Evolutionary conservation across 768 basidiomycete genomes (phyloP), one percentile per base, ranked within the genome.

Genomic region (Tylopilus subfusipes): DNA sequence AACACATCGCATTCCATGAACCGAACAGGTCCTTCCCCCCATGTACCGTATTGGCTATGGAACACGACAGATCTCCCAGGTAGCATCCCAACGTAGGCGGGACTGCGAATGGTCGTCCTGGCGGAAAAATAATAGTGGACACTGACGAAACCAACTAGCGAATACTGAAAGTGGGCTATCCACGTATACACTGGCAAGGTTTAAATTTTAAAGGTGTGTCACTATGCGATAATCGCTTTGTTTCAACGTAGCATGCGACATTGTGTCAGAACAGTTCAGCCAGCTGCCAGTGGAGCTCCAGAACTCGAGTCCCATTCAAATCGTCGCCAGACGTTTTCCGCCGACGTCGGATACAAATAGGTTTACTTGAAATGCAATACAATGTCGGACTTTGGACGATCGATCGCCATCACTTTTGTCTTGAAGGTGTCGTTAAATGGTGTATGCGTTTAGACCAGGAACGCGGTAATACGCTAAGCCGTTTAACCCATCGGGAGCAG

Each of bases 251-350:
- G n/a, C n/a, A 3, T 19, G 38, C 29, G 54, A 55, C 56, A 44
- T n/a, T n/a, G 34, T 36, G 36, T 19, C 16, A 57, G 52, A 56
- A 50, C 25, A 50, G 27, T 56, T 50, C 56, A 56, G 48, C 55
- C 55, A 42, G n/a, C 24, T 25, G 24, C 24, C 24, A n/a, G 21
- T 30, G n/a, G 38, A 38, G 38, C 38, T 13, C n/a, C 38, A 19
- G 38, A 38, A 38, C 9, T 36, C 8, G n/a, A 38, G 38, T 38
- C 38, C 29, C 19, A 52, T 53, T 56, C 51, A 56, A 53, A 31
- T 42, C 46, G 8, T 47, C 25, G 39, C 39, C 50, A 40, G 48
- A 27, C 18, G 12, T 13, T 50, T n/a, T 56, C 54, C 56, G 56
- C 42, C 55, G 54, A 46, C 42, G 5, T 56, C 53, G 54, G 53